phyloP scores from a whole-genome alignment of 768 basidiomycete genomes.

The Boletus rubroflammeus region DNA sequence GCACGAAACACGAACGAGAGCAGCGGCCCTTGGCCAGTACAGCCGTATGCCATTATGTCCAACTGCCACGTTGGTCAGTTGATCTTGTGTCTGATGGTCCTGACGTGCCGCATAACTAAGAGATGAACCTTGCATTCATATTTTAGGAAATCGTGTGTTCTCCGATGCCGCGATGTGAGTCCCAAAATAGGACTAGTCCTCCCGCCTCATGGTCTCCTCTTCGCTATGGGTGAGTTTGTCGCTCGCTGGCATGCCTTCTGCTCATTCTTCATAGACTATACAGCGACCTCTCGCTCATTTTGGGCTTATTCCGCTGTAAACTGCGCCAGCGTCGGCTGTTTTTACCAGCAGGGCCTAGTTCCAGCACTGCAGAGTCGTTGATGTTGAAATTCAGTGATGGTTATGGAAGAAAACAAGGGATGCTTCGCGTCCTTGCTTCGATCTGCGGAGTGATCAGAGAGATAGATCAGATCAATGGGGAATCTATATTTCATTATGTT shows the following conservation, averaged over 20 bases:
- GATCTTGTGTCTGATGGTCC: constrained; percentile 6
- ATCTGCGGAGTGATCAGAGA: constrained; percentile 25
- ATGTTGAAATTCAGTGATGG: constrained; percentile 24
- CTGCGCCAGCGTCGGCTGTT: background rate
- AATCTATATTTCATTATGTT: background rate
- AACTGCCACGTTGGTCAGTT: constrained; percentile 14
- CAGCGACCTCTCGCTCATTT: background rate
- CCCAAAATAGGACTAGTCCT: background rate
- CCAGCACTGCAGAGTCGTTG: constrained; percentile 3
- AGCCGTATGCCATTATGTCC: constrained; percentile 6
- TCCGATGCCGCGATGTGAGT: constrained; percentile 5
- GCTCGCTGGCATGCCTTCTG: background rate
- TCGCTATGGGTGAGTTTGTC: background rate
- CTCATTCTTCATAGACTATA: background rate
- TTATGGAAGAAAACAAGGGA: constrained; percentile 21
- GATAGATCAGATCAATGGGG: constrained; percentile 19
- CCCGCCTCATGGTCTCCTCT: constrained; percentile 16
- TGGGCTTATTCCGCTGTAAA: background rate
- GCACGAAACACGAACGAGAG: constrained; percentile 20
- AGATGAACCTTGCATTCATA: constrained; percentile 14
- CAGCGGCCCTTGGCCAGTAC: constrained; percentile 4
- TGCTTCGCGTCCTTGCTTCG: constrained; percentile 16
- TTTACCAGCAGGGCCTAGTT: background rate
- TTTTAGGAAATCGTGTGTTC: constrained; percentile 5
- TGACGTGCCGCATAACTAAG: constrained; percentile 3